Evolutionary conservation across 768 basidiomycete genomes (phyloP), one percentile per base, ranked within the genome.

Genomic region (Lactarius hengduanensis): DNA sequence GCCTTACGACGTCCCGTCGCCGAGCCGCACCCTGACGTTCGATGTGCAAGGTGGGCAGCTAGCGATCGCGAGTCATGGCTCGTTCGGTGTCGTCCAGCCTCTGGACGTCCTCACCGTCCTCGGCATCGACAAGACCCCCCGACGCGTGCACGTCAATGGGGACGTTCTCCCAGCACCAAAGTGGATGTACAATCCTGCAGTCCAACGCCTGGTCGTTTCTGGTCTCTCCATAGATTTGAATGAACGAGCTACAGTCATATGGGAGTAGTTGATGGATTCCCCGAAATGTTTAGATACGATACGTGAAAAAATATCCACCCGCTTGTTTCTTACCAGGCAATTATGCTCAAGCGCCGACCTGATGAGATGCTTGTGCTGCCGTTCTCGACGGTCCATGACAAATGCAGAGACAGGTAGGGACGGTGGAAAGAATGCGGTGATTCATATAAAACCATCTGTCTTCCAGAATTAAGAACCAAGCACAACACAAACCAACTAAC

Each of bases 31-130:
- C 9, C 72, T 90, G 62, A 79, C 71, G 1, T 83, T 90, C 72
- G 60, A 68, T 0, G 82, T 79, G 9, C 65, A 68, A 4, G 70
- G 70, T 16, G 73, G 77, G 10, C 62, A 73, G 58, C 66, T 91
- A 32, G 61, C 62, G 0, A 78, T 89, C 36, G 68, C 66, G 41
- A 77, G 75, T 50, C 58, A 65, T 2, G 84, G 81, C 2, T 50
- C 70, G 15, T 88, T 81, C 75, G 57, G 76, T 3, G 74, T 89
- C 13, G 71, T 63, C 3, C 85, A 85, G 68, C 77, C 72, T 59
- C 73, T 92, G 62, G 76, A 79, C 60, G 78, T 78, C 26, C 73
- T 91, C 57, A 88, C 83, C 3, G 71, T 92, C 13, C 80, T 91
- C 22, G 89, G 89, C 0, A 81, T 75, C 5, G 56, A 59, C 4